These are phyloP conservation scores for Xylaria sp. DNA, from an alignment of 495 filamentous ascomycete species.

Conservation along the genomic window DNA sequence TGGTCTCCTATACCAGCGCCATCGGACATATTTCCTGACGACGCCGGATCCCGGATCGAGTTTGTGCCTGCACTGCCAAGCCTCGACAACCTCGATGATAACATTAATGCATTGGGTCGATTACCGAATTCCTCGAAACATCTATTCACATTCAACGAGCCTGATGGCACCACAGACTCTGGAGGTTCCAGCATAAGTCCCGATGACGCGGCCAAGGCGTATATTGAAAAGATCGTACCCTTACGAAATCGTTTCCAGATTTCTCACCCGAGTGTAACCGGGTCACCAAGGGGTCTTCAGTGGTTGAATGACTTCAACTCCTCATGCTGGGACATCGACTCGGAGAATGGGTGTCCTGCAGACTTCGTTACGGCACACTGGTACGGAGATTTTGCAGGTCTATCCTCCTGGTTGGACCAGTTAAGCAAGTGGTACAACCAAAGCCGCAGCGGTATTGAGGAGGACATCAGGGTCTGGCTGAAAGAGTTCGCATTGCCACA, in stretches of 20 bases:
- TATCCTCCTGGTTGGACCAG: constrained; percentile 47
- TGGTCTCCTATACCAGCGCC: constrained; percentile 28
- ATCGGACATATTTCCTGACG: constrained; percentile 21
- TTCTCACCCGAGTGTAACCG: constrained; percentile 57
- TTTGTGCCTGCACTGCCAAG: constrained; percentile 22
- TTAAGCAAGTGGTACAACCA: constrained; percentile 30
- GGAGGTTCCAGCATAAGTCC: constrained; percentile 60
- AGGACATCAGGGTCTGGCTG: constrained; percentile 56
- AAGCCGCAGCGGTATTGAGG: constrained; percentile 19
- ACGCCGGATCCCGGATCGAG: constrained; percentile 17
- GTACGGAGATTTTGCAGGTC: constrained; percentile 67
- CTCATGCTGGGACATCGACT: constrained; percentile 39
- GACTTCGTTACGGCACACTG: constrained; percentile 71
- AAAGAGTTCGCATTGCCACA: constrained; percentile 60
- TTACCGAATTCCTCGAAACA: constrained; percentile 26
- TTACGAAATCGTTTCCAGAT: constrained; percentile 55
- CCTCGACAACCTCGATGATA: constrained; percentile 19
- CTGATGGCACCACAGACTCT: constrained; percentile 31
- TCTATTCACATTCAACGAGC: constrained; percentile 31
- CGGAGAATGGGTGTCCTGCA: constrained; percentile 50
- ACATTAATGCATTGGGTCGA: constrained; percentile 8
- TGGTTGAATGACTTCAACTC: constrained; percentile 64
- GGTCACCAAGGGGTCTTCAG: constrained; percentile 52
- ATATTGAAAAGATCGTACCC: constrained; percentile 64
- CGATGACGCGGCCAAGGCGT: constrained; percentile 57